Evolutionary conservation across 441 rosid species (phyloP).

Genomic region (Jatropha multifida): DNA sequence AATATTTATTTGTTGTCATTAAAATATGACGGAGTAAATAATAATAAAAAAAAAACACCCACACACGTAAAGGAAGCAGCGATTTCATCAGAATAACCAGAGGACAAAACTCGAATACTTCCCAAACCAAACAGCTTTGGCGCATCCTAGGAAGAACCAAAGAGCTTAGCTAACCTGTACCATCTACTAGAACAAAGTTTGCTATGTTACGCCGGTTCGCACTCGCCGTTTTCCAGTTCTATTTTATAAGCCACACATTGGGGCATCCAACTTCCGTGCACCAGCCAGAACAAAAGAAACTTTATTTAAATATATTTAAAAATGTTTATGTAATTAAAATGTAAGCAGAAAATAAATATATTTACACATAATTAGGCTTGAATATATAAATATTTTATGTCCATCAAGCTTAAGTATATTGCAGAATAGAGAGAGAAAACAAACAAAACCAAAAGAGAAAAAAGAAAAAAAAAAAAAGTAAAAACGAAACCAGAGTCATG

Average conservation of each 20-base stretch:
- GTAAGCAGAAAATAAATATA: too few species aligned
- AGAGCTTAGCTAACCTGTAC: neutral
- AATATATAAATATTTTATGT: neutral
- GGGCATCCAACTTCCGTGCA: conserved; percentile 15
- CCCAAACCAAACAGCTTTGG: neutral
- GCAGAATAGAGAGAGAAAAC: conserved; percentile 10
- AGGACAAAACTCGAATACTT: neutral
- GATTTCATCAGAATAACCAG: neutral
- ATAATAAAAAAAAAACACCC: neutral
- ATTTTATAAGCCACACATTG: neutral
- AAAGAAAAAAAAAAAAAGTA: too few species aligned
- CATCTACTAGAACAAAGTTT: neutral
- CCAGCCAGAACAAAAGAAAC: neutral
- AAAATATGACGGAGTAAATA: too few species aligned
- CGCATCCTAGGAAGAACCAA: neutral
- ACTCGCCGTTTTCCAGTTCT: neutral
- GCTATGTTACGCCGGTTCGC: neutral
- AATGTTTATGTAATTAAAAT: neutral
- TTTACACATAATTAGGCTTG: neutral
- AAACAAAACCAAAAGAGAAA: neutral
- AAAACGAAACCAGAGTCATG: conserved; percentile 48
- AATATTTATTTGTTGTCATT: too few species aligned
- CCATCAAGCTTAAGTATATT: conserved; percentile 14
- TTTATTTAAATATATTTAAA: neutral
- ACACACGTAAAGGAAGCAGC: neutral